phyloP scores from a whole-genome alignment of 495 filamentous ascomycete genomes.

The Chaetomium cochliodes region DNA sequence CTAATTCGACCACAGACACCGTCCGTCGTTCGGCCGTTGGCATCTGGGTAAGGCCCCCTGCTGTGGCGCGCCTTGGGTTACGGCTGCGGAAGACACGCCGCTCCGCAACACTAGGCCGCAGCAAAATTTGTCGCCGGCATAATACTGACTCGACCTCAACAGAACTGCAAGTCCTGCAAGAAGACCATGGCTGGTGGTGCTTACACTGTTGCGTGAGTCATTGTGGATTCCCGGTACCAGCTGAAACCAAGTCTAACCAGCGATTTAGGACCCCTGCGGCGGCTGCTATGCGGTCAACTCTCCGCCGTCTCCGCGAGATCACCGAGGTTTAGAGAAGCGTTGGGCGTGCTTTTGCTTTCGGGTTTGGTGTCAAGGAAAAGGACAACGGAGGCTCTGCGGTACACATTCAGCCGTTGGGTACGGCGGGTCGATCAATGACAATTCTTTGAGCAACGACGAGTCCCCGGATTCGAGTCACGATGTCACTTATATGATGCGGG shows the following conservation, averaged over 20 bases:
- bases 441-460: conserved; percentile 37
- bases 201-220: conserved; percentile 91
- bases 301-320: conserved; percentile 96
- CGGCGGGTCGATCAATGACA: conserved; percentile 39
- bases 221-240: neutral
- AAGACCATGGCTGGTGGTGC: conserved; percentile 96
- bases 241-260: conserved; percentile 27
- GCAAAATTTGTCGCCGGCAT: neutral
- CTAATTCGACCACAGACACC: conserved; percentile 42
- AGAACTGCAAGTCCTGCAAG: conserved; percentile 81
- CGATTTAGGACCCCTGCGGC: conserved; percentile 81
- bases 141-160: conserved; percentile 13
- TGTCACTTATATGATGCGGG: conserved; percentile 23
- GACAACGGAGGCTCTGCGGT: conserved; percentile 37
- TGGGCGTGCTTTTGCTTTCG: conserved; percentile 34
- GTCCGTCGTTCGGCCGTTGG: conserved; percentile 91
- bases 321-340: conserved; percentile 74
- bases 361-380: conserved; percentile 44
- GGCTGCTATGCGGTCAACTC: conserved; percentile 93
- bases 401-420: conserved; percentile 37
- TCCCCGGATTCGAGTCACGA: conserved; percentile 26
- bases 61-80: neutral
- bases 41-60: conserved; percentile 65
- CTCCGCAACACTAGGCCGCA: neutral
- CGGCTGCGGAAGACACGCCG: neutral